These are phyloP conservation scores for Tremella mesenterica DNA, from an alignment of 768 basidiomycete species.

Conservation along the genomic window DNA sequence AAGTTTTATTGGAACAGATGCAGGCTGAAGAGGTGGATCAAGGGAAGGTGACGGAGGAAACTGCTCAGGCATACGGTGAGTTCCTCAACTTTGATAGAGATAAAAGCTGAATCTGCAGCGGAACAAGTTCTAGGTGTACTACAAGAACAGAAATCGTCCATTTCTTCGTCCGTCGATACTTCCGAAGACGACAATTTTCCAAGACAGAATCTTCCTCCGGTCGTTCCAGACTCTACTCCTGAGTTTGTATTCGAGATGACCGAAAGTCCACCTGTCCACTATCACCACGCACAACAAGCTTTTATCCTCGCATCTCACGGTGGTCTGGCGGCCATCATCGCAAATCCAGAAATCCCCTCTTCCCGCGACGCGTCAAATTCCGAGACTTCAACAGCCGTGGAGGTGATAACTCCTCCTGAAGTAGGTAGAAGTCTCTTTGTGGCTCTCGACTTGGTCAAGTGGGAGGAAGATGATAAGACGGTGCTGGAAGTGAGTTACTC, in stretches of 20 bases:
- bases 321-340: slow-evolving; percentile 11
- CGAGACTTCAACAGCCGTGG: background rate
- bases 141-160: too few species aligned
- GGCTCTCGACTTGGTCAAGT: slow-evolving; percentile 27
- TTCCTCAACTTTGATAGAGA: too few species aligned
- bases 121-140: too few species aligned
- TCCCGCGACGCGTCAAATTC: background rate
- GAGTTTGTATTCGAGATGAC: too few species aligned
- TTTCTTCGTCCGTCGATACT: too few species aligned
- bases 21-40: background rate
- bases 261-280: slow-evolving; percentile 12
- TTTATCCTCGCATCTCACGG: slow-evolving; percentile 25
- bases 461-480: slow-evolving; percentile 30
- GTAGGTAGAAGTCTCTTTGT: slow-evolving; percentile 31
- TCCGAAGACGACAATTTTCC: too few species aligned
- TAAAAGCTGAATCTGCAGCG: too few species aligned
- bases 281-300: slow-evolving; percentile 31
- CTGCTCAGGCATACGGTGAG: too few species aligned
- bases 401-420: background rate
- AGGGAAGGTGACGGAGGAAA: too few species aligned
- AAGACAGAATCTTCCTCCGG: too few species aligned
- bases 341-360: background rate
- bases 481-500: slow-evolving; percentile 39
- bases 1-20: background rate
- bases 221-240: too few species aligned